These are phyloP conservation scores for Avena sativa DNA, from an alignment of 176 grass and related monocot species.

Conservation along the genomic window DNA sequence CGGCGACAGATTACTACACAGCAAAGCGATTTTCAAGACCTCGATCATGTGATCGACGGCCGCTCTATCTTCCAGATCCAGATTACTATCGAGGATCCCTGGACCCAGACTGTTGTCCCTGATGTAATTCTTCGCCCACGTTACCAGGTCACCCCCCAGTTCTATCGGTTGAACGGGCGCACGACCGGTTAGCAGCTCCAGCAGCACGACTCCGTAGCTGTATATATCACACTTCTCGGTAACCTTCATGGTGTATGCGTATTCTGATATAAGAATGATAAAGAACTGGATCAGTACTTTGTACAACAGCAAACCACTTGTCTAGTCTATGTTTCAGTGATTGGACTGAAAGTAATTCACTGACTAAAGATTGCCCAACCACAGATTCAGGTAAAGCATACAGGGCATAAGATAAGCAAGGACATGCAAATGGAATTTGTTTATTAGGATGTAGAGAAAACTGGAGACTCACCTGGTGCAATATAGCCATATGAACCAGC, in stretches of 20 bases:
- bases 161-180: slow-evolving; percentile 91
- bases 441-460: not conserved
- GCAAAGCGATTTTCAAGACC: slow-evolving; percentile 92
- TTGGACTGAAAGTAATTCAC: not conserved
- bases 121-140: slow-evolving; percentile 91
- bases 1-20: slow-evolving; percentile 89
- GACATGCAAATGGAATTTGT: slow-evolving; percentile 4
- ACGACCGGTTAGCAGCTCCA: slow-evolving; percentile 91
- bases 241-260: slow-evolving; percentile 99
- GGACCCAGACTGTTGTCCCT: slow-evolving; percentile 74
- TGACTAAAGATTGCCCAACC: not conserved
- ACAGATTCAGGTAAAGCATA: slow-evolving; percentile 23
- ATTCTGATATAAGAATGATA: slow-evolving; percentile 58
- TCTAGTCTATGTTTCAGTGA: not conserved
- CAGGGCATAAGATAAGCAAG: slow-evolving; percentile 11
- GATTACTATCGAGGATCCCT: slow-evolving; percentile 70
- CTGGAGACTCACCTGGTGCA: slow-evolving; percentile 78
- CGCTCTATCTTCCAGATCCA: slow-evolving; percentile 69
- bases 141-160: slow-evolving; percentile 90
- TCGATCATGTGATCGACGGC: slow-evolving; percentile 83
- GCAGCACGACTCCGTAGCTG: slow-evolving; percentile 89
- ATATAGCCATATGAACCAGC: slow-evolving; percentile 99
- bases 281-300: slow-evolving; percentile 28
- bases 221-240: slow-evolving; percentile 96
- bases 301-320: not conserved